These are phyloP conservation scores for Picochlorum sp. DNA, from an alignment of 139 green algal genomes.

Conservation along the genomic window DNA sequence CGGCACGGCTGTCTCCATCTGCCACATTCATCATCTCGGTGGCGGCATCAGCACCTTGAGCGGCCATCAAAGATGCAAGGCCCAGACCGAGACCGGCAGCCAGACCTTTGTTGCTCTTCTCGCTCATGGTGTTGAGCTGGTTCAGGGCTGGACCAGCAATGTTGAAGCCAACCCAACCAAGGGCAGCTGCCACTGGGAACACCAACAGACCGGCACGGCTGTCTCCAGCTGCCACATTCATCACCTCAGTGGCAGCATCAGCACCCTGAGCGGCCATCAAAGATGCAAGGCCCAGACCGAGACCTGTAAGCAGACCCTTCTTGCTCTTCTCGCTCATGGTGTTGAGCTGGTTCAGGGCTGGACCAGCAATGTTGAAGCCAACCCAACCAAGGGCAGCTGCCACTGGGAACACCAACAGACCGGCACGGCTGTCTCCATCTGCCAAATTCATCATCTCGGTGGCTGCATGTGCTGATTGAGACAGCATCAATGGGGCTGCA, in stretches of 20 bases:
- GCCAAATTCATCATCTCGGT: slow-evolving; percentile 62
- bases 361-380: slow-evolving; percentile 19
- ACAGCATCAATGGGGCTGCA: slow-evolving; percentile 26
- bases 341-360: slow-evolving; percentile 13
- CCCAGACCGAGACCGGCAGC: background rate
- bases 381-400: slow-evolving; percentile 12
- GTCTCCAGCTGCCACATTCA: slow-evolving; percentile 40
- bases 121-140: background rate
- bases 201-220: slow-evolving; percentile 10
- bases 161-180: slow-evolving; percentile 9
- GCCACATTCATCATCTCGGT: slow-evolving; percentile 62
- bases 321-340: slow-evolving; percentile 12
- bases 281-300: background rate
- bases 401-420: slow-evolving; percentile 8
- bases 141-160: background rate
- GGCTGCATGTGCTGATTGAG: slow-evolving; percentile 45
- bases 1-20: slow-evolving; percentile 13
- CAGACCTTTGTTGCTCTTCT: slow-evolving; percentile 9
- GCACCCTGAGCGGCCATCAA: slow-evolving; percentile 36
- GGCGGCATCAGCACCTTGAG: slow-evolving; percentile 45
- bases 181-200: background rate
- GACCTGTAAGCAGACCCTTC: background rate
- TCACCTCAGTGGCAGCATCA: slow-evolving; percentile 58
- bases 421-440: slow-evolving; percentile 13
- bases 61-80: slow-evolving; percentile 21